These are phyloP conservation scores for Mentha longifolia DNA, from an alignment of 257 asterid species.

Conservation along the genomic window DNA sequence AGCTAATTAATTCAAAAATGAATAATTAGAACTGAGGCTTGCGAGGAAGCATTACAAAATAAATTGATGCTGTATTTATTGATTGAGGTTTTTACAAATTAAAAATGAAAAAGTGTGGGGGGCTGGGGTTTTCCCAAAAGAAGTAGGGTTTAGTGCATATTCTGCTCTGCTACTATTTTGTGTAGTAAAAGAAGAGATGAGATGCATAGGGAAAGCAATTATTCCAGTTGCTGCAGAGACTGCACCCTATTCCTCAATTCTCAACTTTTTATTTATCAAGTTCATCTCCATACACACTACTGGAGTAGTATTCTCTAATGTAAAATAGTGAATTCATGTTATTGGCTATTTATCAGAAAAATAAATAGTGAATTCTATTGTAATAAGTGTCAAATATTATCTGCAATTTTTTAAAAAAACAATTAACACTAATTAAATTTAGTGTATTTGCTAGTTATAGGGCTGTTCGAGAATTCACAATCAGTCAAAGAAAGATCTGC, in stretches of 20 bases:
- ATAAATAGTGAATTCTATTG: too few species aligned
- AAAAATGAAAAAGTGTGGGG: not conserved
- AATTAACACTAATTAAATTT: not conserved
- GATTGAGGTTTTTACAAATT: too few species aligned
- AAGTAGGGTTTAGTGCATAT: constrained; percentile 24
- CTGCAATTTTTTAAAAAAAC: too few species aligned
- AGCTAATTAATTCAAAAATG: too few species aligned
- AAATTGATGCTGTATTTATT: too few species aligned
- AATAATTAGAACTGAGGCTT: too few species aligned
- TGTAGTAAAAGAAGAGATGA: constrained; percentile 10
- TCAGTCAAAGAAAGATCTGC: constrained; percentile 16
- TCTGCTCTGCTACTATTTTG: not conserved
- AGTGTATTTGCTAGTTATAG: not conserved
- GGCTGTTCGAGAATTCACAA: not conserved
- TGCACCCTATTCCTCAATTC: not conserved
- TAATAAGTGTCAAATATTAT: too few species aligned
- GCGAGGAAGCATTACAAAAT: too few species aligned
- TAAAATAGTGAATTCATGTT: too few species aligned
- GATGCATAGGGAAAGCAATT: constrained; percentile 40
- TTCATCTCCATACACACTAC: not conserved
- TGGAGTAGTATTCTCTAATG: not conserved
- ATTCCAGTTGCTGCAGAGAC: constrained; percentile 30
- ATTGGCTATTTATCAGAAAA: too few species aligned
- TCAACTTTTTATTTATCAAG: not conserved
- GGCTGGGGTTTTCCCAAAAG: constrained; percentile 23